A percentile compares a stretch with the other conserved stretches of the same genome.
These are phyloP conservation scores for Trametes elegans DNA, from an alignment of 768 basidiomycete species.

Conservation along the genomic window DNA sequence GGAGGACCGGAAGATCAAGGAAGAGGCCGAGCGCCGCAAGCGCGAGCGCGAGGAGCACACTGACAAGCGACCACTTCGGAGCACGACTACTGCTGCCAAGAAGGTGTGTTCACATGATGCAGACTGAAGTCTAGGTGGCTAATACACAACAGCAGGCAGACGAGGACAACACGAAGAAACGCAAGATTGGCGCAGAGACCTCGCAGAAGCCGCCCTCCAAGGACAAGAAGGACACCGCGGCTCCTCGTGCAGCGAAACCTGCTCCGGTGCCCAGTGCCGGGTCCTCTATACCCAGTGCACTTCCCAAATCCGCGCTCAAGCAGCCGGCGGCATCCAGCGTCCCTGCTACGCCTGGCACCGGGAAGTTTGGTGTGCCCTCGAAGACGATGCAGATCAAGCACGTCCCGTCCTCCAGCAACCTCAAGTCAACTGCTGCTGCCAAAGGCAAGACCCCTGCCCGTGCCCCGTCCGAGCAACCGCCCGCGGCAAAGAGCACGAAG, in stretches of 20 bases:
- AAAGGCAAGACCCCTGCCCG: conserved; percentile 47
- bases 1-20: conserved; percentile 69
- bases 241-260: conserved; percentile 34
- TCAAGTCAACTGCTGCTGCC: conserved; percentile 38
- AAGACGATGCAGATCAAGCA: conserved; percentile 26
- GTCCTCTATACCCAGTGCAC: conserved; percentile 11
- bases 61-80: conserved; percentile 63
- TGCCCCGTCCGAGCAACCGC: conserved; percentile 54
- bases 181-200: conserved; percentile 52
- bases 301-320: conserved; percentile 13
- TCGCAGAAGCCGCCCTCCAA: conserved; percentile 63
- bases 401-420: conserved; percentile 30
- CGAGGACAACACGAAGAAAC: conserved; percentile 71
- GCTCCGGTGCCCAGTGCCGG: conserved; percentile 25
- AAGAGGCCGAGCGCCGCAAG: conserved; percentile 75
- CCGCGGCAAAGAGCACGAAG: conserved; percentile 49
- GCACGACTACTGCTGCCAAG: conserved; percentile 38
- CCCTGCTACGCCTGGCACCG: conserved; percentile 6
- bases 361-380: background rate
- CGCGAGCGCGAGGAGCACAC: conserved; percentile 78
- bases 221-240: conserved; percentile 39
- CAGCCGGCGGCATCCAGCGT: conserved; percentile 6
- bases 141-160: conserved; percentile 40
- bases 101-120: too few species aligned
- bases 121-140: too few species aligned